Evolutionary conservation across 345 rosid genomes (phyloP).

Genomic region (Hibiscus syriacus): DNA sequence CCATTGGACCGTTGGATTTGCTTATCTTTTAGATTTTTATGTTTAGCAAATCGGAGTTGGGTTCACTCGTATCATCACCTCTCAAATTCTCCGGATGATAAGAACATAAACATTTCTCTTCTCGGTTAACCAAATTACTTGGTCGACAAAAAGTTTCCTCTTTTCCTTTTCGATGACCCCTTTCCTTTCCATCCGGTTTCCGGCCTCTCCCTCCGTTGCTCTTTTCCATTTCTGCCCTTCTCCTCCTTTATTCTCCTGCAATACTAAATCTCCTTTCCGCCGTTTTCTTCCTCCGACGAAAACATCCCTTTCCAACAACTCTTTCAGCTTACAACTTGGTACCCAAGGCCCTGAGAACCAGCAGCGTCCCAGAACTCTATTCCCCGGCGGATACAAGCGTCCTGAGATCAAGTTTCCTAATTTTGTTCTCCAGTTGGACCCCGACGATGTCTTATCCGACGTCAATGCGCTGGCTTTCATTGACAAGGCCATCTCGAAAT

Average conservation of each 20-base stretch:
- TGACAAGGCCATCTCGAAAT: conserved; percentile 60
- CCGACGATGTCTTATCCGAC: conserved; percentile 46
- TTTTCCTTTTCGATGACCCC: conserved; percentile 32
- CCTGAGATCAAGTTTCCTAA: conserved; percentile 72
- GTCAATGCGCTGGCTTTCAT: conserved; percentile 44
- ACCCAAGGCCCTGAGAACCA: conserved; percentile 17
- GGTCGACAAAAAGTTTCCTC: neutral
- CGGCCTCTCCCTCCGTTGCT: conserved; percentile 6
- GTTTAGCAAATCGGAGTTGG: conserved; percentile 27
- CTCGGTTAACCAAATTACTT: neutral
- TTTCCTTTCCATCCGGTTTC: conserved; percentile 20
- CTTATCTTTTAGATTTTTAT: neutral
- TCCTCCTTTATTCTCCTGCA: neutral
- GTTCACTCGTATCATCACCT: too few relatives aligned
- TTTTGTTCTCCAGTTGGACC: conserved; percentile 55
- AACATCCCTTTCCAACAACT: conserved; percentile 30
- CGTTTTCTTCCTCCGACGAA: conserved; percentile 21
- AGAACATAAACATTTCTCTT: too few relatives aligned
- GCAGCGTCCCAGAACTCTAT: conserved; percentile 57
- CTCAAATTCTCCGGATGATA: too few relatives aligned
- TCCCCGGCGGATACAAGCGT: conserved; percentile 90
- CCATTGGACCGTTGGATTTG: neutral
- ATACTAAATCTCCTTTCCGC: conserved; percentile 21
- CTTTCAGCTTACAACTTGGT: conserved; percentile 16
- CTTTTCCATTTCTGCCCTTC: conserved; percentile 15